These are phyloP conservation scores for Mikania micrantha DNA, from an alignment of 129 eudicot species.

Conservation along the genomic window DNA sequence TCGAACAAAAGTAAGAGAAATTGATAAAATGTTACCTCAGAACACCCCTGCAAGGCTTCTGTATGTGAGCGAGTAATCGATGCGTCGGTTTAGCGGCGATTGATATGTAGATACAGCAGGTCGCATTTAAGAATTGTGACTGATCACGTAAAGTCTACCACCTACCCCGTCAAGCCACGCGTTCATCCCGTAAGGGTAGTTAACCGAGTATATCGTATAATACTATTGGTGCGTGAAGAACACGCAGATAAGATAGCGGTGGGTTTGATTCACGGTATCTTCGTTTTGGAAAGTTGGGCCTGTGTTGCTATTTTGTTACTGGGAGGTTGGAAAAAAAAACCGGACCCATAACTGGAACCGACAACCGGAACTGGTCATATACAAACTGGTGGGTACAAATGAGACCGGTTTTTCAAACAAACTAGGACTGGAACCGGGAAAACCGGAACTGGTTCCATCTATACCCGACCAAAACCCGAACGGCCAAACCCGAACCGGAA, in stretches of 20 bases:
- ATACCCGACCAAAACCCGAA: too few species aligned
- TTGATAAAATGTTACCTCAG: slow-evolving; percentile 21
- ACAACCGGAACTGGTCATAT: too few species aligned
- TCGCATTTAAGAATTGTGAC: slow-evolving; percentile 30
- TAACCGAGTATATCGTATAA: neutral
- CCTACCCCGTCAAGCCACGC: slow-evolving; percentile 2
- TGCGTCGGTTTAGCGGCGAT: neutral
- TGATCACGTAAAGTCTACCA: slow-evolving; percentile 3
- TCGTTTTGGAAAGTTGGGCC: slow-evolving; percentile 9
- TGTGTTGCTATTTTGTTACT: neutral
- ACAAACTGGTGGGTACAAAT: too few species aligned
- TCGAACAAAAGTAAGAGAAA: neutral
- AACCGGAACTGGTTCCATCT: too few species aligned
- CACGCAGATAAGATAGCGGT: neutral
- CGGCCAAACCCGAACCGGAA: too few species aligned
- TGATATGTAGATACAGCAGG: slow-evolving; percentile 1
- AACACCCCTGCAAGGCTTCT: slow-evolving; percentile 22
- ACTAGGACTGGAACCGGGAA: too few species aligned
- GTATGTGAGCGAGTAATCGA: neutral
- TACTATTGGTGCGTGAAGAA: neutral
- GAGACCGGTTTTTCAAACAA: too few species aligned
- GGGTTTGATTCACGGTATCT: neutral
- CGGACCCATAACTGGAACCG: too few species aligned
- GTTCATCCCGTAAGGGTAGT: neutral
- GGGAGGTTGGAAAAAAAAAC: too few species aligned